phyloP scores from a whole-genome alignment of 2,329 filamentous ascomycete species.

The Pezicula rhizophila region DNA sequence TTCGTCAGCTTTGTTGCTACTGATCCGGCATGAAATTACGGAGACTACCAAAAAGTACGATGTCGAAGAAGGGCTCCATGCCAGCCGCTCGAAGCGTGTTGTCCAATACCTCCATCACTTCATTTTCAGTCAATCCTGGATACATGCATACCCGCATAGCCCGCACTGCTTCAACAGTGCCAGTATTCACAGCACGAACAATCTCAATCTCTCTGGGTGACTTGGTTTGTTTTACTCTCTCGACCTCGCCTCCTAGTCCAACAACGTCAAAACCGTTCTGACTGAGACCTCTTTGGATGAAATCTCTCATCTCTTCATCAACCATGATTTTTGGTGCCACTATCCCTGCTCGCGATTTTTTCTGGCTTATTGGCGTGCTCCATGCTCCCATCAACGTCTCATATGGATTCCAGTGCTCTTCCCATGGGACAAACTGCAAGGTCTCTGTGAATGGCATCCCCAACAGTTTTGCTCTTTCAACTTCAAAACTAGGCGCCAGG shows the following conservation, averaged over 20 bases:
- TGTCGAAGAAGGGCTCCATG: constrained; percentile 55
- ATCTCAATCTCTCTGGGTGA: constrained; percentile 49
- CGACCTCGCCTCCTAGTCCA: constrained; percentile 47
- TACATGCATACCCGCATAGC: constrained; percentile 51
- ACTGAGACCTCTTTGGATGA: constrained; percentile 51
- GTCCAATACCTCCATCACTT: constrained; percentile 51
- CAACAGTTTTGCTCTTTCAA: constrained; percentile 51
- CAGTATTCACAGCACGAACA: constrained; percentile 56
- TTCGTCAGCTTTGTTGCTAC: constrained; percentile 4
- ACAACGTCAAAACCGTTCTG: constrained; percentile 48
- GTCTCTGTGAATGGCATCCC: constrained; percentile 46
- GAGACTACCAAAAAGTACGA: constrained; percentile 48
- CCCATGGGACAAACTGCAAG: constrained; percentile 52
- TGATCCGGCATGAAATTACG: not conserved
- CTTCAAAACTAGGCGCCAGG: constrained; percentile 54
- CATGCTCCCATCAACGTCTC: constrained; percentile 41
- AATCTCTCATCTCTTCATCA: constrained; percentile 60
- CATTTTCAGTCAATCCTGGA: constrained; percentile 49
- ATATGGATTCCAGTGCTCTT: constrained; percentile 62
- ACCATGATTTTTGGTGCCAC: constrained; percentile 46
- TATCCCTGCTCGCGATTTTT: constrained; percentile 22
- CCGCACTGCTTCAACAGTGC: constrained; percentile 54
- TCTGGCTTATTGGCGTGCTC: not conserved
- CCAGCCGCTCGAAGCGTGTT: constrained; percentile 45
- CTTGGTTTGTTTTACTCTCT: constrained; percentile 54